phyloP scores from a whole-genome alignment of 352 stramenopile genomes.

The Phytopythium delawarense region DNA sequence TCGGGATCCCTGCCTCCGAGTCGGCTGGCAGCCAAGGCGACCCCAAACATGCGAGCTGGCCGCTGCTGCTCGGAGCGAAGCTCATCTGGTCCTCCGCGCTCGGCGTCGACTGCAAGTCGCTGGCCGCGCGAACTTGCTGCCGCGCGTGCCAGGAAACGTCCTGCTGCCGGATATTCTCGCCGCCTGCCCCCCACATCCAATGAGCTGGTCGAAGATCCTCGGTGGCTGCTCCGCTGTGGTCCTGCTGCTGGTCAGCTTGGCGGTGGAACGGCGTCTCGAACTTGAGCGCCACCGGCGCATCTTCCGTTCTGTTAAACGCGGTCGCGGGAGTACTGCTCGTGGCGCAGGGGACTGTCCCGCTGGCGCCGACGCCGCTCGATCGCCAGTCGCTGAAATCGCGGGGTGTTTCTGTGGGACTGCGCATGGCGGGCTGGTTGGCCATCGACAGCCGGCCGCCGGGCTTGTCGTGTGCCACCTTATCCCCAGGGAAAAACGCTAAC shows the following conservation, averaged over 20 bases:
- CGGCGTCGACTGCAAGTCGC: neutral
- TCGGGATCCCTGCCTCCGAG: neutral
- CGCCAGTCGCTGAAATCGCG: constrained; percentile 3
- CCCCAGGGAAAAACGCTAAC: constrained; percentile 1
- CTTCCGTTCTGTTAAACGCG: neutral
- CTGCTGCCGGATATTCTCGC: neutral
- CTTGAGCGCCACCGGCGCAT: neutral
- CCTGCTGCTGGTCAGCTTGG: neutral
- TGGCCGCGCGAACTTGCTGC: neutral
- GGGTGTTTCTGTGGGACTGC: neutral
- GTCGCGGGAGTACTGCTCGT: neutral
- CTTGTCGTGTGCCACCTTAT: neutral
- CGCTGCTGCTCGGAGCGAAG: neutral
- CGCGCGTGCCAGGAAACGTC: neutral
- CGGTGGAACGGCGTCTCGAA: neutral
- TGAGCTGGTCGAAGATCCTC: neutral
- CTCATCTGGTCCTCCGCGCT: neutral
- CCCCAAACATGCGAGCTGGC: neutral
- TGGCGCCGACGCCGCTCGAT: neutral
- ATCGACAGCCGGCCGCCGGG: neutral
- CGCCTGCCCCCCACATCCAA: neutral
- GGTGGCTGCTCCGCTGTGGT: neutral
- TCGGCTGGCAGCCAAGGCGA: neutral
- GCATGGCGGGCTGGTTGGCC: neutral
- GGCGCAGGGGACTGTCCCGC: neutral